A percentile compares a stretch with the other conserved stretches of the same genome.
These are phyloP conservation scores for Arthrobotrys entomopaga DNA, from an alignment of 2,329 filamentous ascomycete genomes.

Conservation along the genomic window DNA sequence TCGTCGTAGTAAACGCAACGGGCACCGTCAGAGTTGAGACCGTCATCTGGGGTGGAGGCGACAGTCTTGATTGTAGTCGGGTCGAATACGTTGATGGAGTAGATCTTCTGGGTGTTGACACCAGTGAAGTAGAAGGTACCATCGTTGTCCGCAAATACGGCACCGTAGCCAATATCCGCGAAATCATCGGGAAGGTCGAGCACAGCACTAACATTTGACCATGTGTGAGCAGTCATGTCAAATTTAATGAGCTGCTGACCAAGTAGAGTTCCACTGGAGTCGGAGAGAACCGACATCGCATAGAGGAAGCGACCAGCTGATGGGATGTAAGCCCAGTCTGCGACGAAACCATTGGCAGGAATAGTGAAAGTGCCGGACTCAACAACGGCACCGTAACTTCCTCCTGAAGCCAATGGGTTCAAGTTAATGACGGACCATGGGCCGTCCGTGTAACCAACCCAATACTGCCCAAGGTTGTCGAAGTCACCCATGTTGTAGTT, in stretches of 20 bases:
- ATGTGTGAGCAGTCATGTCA: not conserved
- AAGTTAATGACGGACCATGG: not conserved
- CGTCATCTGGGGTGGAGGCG: not conserved
- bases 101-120: not conserved
- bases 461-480: not conserved
- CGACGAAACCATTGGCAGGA: not conserved
- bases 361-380: not conserved
- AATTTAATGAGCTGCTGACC: not conserved
- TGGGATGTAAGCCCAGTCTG: not conserved
- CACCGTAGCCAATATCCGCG: not conserved
- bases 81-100: not conserved
- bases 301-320: not conserved
- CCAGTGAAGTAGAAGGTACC: not conserved
- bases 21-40: constrained; percentile 2
- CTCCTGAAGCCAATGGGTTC: not conserved
- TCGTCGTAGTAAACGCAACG: not conserved
- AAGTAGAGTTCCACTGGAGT: not conserved
- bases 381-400: not conserved
- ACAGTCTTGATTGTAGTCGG: not conserved
- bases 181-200: not conserved
- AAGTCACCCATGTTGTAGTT: not conserved
- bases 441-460: not conserved
- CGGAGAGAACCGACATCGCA: not conserved
- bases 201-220: not conserved
- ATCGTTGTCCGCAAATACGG: not conserved